Percentiles rank a stretch among this genome's conserved stretches.
phyloP scores from a whole-genome alignment of 352 stramenopile species.

The Peronospora destructor region DNA sequence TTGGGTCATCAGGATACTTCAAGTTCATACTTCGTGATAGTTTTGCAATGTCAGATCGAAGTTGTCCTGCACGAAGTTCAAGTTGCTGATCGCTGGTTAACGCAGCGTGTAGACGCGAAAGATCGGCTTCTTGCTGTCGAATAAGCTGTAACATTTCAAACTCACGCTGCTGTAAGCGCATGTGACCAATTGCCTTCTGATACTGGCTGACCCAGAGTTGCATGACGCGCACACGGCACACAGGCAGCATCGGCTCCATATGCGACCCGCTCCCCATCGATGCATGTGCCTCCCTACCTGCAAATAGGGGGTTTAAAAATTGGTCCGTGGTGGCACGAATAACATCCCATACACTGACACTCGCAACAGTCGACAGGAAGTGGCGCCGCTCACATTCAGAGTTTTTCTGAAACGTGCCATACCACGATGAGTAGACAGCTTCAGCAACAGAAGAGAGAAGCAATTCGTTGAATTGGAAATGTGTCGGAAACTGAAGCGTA shows the following conservation, averaged over 20 bases:
- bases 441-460: constrained; percentile 92
- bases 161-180: constrained; percentile 80
- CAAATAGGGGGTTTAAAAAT: constrained; percentile 79
- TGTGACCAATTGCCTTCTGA: constrained; percentile 84
- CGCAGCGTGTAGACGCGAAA: constrained; percentile 57
- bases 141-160: constrained; percentile 81
- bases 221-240: constrained; percentile 83
- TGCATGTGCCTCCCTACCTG: constrained; percentile 28
- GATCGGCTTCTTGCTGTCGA: constrained; percentile 69
- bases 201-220: constrained; percentile 83
- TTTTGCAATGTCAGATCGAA: constrained; percentile 68
- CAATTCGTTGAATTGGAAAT: constrained; percentile 97
- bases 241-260: constrained; percentile 70
- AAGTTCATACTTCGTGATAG: constrained; percentile 69
- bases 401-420: constrained; percentile 89
- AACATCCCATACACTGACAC: constrained; percentile 78
- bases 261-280: constrained; percentile 16
- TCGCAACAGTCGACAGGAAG: constrained; percentile 64
- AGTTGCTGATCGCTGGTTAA: constrained; percentile 56
- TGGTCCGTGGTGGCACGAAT: constrained; percentile 76
- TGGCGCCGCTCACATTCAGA: constrained; percentile 63
- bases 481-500: constrained; percentile 92
- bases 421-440: constrained; percentile 95
- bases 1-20: constrained; percentile 41
- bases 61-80: constrained; percentile 49